Evolutionary conservation across 345 rosid genomes (phyloP), one percentile per base, ranked within the genome.

Genomic region (Gossypium bickii): DNA sequence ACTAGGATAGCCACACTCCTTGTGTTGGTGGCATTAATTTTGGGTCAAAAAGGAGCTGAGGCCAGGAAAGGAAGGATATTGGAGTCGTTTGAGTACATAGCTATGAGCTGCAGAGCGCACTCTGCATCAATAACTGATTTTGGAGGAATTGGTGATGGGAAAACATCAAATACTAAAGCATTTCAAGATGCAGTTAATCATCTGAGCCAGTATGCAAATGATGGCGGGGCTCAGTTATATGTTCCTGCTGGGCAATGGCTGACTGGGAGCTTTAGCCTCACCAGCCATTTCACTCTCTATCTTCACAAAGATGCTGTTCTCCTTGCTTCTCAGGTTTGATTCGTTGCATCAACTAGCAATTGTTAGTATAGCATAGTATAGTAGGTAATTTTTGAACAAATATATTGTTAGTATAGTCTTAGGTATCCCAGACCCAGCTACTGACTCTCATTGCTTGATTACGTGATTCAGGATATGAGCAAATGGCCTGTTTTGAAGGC

Each of bases 61-160:
- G 73, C 87, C 78, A 83, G 87, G 70, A 83, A 75, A 43, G 69
- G 41, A 9, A 79, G 76, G 79, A 20, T 51, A 2, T 27, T 70
- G 51, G 84, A 82, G 5, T 75, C 87, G 0, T 79, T 90, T 43
- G 92, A 89, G 85, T 94, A 94, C 89, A 77, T 72, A 55, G 98
- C 93, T 3, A 84, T 87, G 7, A 89, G 75, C 10, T 94, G 98
- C 83, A 88, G 97, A 78, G 89, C 86, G 49, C 93, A 92, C 78
- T 89, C 86, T 67, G 97, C 88, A 5, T 87, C 95, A 18, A 74
- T 94, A 43, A 92, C 97, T 44, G 98, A 94, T 61, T 94, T 82
- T 59, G 98, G 98, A 51, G 97, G 89, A 15, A 93, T 91, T 16
- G 95, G 97, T 7, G 98, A 94, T 77, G 98, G 98, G 12, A 20